A percentile compares a stretch with the other conserved stretches of the same genome.
Conservation (phyloP, 805 yeast species). For the Ogataea methylovora region DNA sequence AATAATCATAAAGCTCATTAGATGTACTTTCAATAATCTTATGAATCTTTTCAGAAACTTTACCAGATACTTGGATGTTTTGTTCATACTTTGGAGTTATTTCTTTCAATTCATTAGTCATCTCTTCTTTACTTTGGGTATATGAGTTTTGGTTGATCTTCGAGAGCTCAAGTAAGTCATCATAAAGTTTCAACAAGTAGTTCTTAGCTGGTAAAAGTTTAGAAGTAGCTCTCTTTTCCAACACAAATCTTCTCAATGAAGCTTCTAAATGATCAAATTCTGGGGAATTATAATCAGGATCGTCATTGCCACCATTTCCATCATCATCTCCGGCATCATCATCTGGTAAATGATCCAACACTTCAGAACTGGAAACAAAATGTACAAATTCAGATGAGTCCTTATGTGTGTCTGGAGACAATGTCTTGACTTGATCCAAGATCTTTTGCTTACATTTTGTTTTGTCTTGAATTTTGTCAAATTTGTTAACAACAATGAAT, state of each 20-base stretch:
- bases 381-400: constrained; percentile 89
- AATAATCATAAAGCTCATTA: constrained; percentile 49
- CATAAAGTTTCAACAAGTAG: constrained; percentile 62
- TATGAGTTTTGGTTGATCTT: constrained; percentile 53
- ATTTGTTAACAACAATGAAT: constrained; percentile 89
- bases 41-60: constrained; percentile 53
- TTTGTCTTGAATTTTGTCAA: constrained; percentile 79
- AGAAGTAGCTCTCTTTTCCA: constrained; percentile 84
- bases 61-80: constrained; percentile 42
- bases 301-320: constrained; percentile 21
- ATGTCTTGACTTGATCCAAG: constrained; percentile 72
- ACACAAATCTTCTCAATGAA: constrained; percentile 73
- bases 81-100: constrained; percentile 60
- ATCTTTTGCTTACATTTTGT: constrained; percentile 70
- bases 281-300: constrained; percentile 35
- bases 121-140: constrained; percentile 37
- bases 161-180: constrained; percentile 58
- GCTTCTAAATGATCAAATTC: constrained; percentile 82
- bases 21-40: constrained; percentile 54
- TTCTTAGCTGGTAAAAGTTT: constrained; percentile 90
- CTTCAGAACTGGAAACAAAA: constrained; percentile 66
- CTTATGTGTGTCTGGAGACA: constrained; percentile 89
- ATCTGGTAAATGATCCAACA: constrained; percentile 29
- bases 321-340: constrained; percentile 31
- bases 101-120: constrained; percentile 41